Base-by-base conservation (phyloP, 2,329 filamentous ascomycete species). In the Aspergillus versicolor region DNA sequence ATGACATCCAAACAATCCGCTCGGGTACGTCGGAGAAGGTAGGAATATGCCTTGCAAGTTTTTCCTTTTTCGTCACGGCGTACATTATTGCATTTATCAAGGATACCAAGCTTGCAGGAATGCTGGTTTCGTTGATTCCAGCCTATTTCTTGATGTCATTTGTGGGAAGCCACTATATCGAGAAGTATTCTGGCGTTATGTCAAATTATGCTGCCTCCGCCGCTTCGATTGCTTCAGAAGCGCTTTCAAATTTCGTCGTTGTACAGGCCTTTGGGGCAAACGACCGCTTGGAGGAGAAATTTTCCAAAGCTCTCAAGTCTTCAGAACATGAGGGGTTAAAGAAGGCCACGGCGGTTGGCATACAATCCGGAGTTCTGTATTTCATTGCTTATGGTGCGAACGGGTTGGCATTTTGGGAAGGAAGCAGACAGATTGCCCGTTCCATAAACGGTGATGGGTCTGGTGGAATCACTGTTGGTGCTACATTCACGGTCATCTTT, bases 11-110 rank as follows among this genome's bases (percentile, higher is more conserved):
- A 58, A 82, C 83, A 1, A 83, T 90, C 46, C 87, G 88, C 67
- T 80, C 82, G 0, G 88, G 87, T 8, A 88, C 87, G 0, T 86
- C 84, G 2, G 88, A 89, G 70, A 90, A 90, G 69, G 86, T 88
- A 13, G 87, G 87, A 46, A 81, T 88, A 30, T 82, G 84, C 61
- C 78, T 90, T 11, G 79, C 81, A 24, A 85, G 81, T 44, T 70
- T 83, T 15, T 84, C 84, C 2, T 90, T 88, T 70, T 89, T 89
- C 65, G 70, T 88, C 54, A 83, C 87, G 0, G 82, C 86, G 5
- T 89, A 88, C 61, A 76, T 86, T 6, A 82, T 89, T 15, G 85
- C 85, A 1, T 89, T 89, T 62, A 82, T 85, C 68, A 85, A 87
- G 65, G 80, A 87, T 60, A 76, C 83, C 7, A 77, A 78, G 50